Conservation (phyloP, 192 early-diverging fungal species). For the Spinellus fusiger region DNA sequence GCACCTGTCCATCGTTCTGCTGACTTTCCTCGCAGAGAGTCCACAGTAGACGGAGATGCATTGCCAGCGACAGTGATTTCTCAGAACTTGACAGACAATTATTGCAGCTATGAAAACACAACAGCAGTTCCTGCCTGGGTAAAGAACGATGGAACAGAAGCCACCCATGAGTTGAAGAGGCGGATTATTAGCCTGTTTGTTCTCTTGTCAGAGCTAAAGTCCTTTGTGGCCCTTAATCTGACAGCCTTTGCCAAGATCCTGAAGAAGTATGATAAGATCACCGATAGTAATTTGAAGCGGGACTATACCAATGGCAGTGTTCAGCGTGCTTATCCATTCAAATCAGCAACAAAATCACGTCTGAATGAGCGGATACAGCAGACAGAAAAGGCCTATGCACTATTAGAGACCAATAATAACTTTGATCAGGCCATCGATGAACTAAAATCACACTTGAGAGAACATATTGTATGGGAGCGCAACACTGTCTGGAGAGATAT, state of each 20-base stretch:
- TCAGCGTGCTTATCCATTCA: conserved; percentile 64
- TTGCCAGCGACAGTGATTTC: conserved; percentile 30
- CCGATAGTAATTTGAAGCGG: conserved; percentile 61
- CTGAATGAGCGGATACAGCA: conserved; percentile 60
- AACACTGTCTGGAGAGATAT: conserved; percentile 98
- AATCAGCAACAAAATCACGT: conserved; percentile 48
- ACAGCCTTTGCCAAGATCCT: conserved; percentile 93
- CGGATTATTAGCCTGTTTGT: conserved; percentile 76
- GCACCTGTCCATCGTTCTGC: not conserved
- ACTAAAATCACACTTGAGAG: conserved; percentile 76
- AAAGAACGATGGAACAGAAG: not conserved
- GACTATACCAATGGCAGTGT: conserved; percentile 66
- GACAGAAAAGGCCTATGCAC: conserved; percentile 59
- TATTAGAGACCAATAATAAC: conserved; percentile 53
- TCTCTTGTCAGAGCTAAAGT: conserved; percentile 76
- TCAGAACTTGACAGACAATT: conserved; percentile 22
- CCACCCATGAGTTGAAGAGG: conserved; percentile 13
- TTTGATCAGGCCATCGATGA: conserved; percentile 62
- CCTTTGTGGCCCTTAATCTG: conserved; percentile 83
- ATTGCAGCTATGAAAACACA: not conserved
- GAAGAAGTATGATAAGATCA: conserved; percentile 98
- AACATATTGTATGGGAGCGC: conserved; percentile 92
- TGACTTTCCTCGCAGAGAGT: conserved; percentile 28
- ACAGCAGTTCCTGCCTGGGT: not conserved
- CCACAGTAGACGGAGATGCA: conserved; percentile 20